Evolutionary conservation across 2,329 filamentous ascomycete genomes (phyloP), one percentile per base, ranked within the genome.

Genomic region (Exophiala calicioides): DNA sequence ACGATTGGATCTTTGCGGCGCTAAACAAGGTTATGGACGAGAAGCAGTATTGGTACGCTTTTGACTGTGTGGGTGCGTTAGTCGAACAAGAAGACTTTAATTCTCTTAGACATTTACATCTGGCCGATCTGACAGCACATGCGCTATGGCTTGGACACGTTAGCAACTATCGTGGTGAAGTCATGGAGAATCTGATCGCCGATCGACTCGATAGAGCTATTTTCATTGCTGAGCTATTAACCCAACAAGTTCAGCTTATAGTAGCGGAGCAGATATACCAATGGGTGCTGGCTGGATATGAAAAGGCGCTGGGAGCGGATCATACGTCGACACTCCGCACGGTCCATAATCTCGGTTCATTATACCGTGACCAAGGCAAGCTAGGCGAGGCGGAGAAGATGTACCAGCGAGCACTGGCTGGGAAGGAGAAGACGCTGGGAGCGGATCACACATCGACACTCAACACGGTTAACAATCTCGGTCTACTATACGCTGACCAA

Each of bases 301-400:
- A 50, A 38, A 40, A 51, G 13, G 27, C 43, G 27, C 21, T 50
- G 8, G 54, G 44, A 21, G 21, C 44, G 15, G 44, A 58, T 36
- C 52, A 62, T 39, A 38, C 24, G 15, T 50, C 35, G 2, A 62
- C 56, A 10, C 53, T 62, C 9, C 4, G n/a, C 16, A 53, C 48
- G 18, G 46, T 56, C 21, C 47, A 50, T 12, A 50, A 44, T 29
- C n/a, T n/a, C n/a, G n/a, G n/a, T n/a, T n/a, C n/a, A n/a, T n/a
- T n/a, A n/a, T n/a, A n/a, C n/a, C 24, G n/a, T n/a, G n/a, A n/a
- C n/a, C n/a, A n/a, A n/a, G n/a, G n/a, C n/a, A n/a, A n/a, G n/a
- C n/a, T n/a, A n/a, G n/a, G n/a, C n/a, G n/a, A n/a, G n/a, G n/a
- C n/a, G n/a, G n/a, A n/a, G n/a, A n/a, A n/a, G n/a, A n/a, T n/a